phyloP scores from a whole-genome alignment of 495 filamentous ascomycete species.

The Talaromyces borbonicus region DNA sequence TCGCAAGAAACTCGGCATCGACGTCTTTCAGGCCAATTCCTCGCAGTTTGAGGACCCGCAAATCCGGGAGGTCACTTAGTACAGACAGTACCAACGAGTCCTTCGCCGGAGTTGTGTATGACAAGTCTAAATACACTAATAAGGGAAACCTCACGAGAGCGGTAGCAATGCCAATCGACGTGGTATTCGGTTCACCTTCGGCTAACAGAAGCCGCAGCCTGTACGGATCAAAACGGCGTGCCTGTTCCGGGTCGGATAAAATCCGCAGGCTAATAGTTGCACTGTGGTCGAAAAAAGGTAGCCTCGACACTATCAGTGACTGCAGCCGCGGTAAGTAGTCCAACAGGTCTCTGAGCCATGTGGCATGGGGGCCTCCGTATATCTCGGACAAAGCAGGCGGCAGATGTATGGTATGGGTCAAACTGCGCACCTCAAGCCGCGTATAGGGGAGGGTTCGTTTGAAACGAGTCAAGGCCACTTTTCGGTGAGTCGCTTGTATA shows the following conservation, averaged over 20 bases:
- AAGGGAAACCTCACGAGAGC: constrained; percentile 43
- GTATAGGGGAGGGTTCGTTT: constrained; percentile 48
- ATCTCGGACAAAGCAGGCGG: constrained; percentile 57
- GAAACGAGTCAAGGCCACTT: constrained; percentile 54
- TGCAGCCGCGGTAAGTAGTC: constrained; percentile 51
- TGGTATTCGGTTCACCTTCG: constrained; percentile 47
- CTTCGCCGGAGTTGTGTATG: constrained; percentile 46
- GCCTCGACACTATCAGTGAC: constrained; percentile 47
- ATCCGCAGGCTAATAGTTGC: constrained; percentile 42
- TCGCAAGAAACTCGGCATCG: constrained; percentile 43
- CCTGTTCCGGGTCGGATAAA: constrained; percentile 11
- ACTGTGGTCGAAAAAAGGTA: constrained; percentile 57
- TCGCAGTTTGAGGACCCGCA: constrained; percentile 51
- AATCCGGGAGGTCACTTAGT: constrained; percentile 30
- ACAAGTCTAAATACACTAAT: constrained; percentile 52
- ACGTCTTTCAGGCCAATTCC: constrained; percentile 46
- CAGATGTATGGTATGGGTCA: constrained; percentile 59
- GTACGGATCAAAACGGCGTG: constrained; percentile 17
- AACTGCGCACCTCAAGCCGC: constrained; percentile 40
- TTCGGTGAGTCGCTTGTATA: background rate
- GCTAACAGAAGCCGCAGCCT: constrained; percentile 47
- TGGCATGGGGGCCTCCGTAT: constrained; percentile 50
- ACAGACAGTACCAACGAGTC: constrained; percentile 39
- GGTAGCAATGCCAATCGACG: constrained; percentile 41
- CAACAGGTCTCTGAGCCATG: constrained; percentile 54